Evolutionary conservation across 495 filamentous ascomycete species (phyloP), one percentile per base, ranked within the genome.

Genomic region (Chaetomium fimeti): DNA sequence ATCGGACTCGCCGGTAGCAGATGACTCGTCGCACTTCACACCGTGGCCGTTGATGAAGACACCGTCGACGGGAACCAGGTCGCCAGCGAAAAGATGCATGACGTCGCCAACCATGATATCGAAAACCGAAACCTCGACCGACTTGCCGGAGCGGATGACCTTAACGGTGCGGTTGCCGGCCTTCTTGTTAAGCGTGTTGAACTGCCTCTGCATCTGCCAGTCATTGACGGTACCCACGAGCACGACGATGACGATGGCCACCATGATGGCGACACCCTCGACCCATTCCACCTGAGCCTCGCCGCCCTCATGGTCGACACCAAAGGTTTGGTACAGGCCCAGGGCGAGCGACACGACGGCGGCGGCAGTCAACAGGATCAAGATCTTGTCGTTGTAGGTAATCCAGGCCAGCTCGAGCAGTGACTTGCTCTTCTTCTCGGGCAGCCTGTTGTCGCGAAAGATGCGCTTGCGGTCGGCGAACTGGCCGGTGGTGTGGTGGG

Each of bases 1-100:
- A 69, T 95, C 91, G 0, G 90, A 93, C 72, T 95, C 91, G 48
- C 91, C 91, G 4, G 91, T 95, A 3, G 91, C 89, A 24, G 88
- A 90, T 11, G 88, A 91, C 75, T 92, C 90, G 70, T 93, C 90
- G 65, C 89, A 93, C 69, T 89, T 91, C 59, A 93, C 76, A 57
- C 88, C 84, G 69, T 90, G 88, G 7, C 90, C 88, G 7, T 82
- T 79, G 54, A 92, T 90, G 65, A 82, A 79, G 57, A 93, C 82
- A 15, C 90, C 90, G 68, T 93, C 90, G 2, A 89, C 89, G 0
- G 90, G 90, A 53, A 91, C 81, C 11, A 91, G 75, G 65, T 92
- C 89, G 53, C 89, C 89, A 25, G 88, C 84, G 53, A 88, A 87
- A 1, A 92, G 74, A 66, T 90, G 87, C 49, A 92, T 81, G 15